Evolutionary conservation across 331 rosid species (phyloP), one percentile per base, ranked within the genome.

Genomic region (Telfairia occidentalis): DNA sequence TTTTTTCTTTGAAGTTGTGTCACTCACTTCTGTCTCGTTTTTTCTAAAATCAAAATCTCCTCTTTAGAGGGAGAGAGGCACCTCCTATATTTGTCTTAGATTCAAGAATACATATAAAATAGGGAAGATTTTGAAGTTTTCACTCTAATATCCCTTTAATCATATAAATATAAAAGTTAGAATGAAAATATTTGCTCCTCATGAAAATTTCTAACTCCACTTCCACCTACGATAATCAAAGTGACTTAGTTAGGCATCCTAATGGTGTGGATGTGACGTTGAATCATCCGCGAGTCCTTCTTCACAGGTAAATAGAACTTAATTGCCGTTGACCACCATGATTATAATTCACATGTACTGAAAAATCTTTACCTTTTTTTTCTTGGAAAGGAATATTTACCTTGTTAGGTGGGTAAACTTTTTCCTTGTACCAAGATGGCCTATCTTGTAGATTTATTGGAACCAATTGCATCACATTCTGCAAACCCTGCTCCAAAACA

Each of bases 381-480:
- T n/a, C n/a, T n/a, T n/a, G n/a, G n/a, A n/a, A n/a, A n/a, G n/a
- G n/a, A n/a, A n/a, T n/a, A n/a, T n/a, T n/a, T n/a, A n/a, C 98
- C 92, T 90, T 89, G 85, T 92, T 87, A 66, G 89, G 71, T 21
- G 89, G 88, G 86, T 90, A 85, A 61, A 92, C 86, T 81, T 88
- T 92, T 74, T 90, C 96, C 90, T 83, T 89, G 77, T 88, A 92
- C 98, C 92, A 90, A 60, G 89, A 80, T 64, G 96, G 98, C 78
- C 96, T 90, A 82, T 92, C 89, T 74, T 79, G 75, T 74, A 90
- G 86, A 86, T 92, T 86, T 67, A 92, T 78, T 64, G 96, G 87
- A 80, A 90, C 88, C 80, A 90, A 77, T 38, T 90, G 64, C 72
- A 92, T 87, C 86, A 75, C 83, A 53, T 87, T 85, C 79, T 85